A percentile compares a stretch with the other conserved stretches of the same genome.
Evolutionary conservation across 805 yeast genomes (phyloP).

Genomic region (Candida sphagnicola): DNA sequence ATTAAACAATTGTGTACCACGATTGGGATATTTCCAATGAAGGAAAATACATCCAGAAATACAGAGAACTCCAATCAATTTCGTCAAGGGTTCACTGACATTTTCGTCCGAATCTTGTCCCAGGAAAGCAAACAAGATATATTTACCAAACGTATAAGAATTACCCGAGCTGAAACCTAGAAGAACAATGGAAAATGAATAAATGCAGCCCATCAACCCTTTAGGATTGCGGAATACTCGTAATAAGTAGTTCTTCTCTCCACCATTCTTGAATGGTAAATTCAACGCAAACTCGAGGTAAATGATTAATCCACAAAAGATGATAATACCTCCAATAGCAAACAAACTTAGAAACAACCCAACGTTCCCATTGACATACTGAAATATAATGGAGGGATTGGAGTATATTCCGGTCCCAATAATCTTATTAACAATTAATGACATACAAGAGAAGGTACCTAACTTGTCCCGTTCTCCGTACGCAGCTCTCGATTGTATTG

Average conservation of each 20-base stretch:
- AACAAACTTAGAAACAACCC: conserved; percentile 30
- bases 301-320: conserved; percentile 37
- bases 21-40: conserved; percentile 46
- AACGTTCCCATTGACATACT: conserved; percentile 36
- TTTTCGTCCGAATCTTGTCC: conserved; percentile 17
- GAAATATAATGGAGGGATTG: conserved; percentile 38
- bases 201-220: conserved; percentile 34
- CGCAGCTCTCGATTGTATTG: background rate
- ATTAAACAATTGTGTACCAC: conserved; percentile 50
- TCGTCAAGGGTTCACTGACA: conserved; percentile 28
- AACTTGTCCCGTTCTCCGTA: conserved; percentile 11
- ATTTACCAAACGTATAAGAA: conserved; percentile 62
- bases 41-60: conserved; percentile 44
- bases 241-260: conserved; percentile 38
- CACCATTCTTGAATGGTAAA: conserved; percentile 39
- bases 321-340: conserved; percentile 33
- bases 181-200: conserved; percentile 51
- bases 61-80: conserved; percentile 47
- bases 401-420: conserved; percentile 42
- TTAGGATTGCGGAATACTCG: conserved; percentile 29
- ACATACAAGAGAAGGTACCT: conserved; percentile 27
- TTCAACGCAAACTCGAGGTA: conserved; percentile 39
- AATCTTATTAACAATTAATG: conserved; percentile 40
- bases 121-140: conserved; percentile 39
- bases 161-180: conserved; percentile 62